Percentiles rank a stretch among this genome's conserved stretches.
These are phyloP conservation scores for Globisporangium takayamanum DNA, from an alignment of 352 stramenopile species.

Conservation along the genomic window DNA sequence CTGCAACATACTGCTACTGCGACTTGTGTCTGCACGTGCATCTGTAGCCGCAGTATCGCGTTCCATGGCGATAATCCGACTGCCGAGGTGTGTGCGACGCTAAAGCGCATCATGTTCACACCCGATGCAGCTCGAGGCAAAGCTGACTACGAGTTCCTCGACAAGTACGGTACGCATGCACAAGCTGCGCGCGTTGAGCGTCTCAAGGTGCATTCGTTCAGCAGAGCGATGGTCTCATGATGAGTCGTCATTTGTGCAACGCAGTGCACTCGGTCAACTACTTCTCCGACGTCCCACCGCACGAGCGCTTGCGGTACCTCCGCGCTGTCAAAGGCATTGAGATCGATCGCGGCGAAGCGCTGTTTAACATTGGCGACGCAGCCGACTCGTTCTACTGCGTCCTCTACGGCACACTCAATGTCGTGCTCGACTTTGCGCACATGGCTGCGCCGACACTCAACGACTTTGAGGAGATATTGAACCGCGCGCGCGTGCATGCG, in stretches of 20 bases:
- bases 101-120: conserved; percentile 42
- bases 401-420: conserved; percentile 67
- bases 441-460: conserved; percentile 55
- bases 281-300: conserved; percentile 47
- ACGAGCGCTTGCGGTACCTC: conserved; percentile 52
- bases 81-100: conserved; percentile 28
- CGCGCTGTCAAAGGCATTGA: conserved; percentile 59
- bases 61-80: conserved; percentile 25
- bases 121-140: conserved; percentile 31
- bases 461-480: conserved; percentile 72
- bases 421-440: conserved; percentile 69
- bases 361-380: conserved; percentile 64
- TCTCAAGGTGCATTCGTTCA: background rate
- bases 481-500: conserved; percentile 56
- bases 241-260: background rate
- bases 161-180: conserved; percentile 38
- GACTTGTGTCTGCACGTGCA: background rate
- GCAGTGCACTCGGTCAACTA: conserved; percentile 56
- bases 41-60: conserved; percentile 1
- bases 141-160: conserved; percentile 64
- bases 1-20: background rate
- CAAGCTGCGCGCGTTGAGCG: background rate
- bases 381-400: conserved; percentile 74
- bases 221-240: background rate
- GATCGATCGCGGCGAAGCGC: conserved; percentile 49